These are phyloP conservation scores for Berberis vulgaris DNA, from an alignment of 164 flowering plant genomes.

Conservation along the genomic window DNA sequence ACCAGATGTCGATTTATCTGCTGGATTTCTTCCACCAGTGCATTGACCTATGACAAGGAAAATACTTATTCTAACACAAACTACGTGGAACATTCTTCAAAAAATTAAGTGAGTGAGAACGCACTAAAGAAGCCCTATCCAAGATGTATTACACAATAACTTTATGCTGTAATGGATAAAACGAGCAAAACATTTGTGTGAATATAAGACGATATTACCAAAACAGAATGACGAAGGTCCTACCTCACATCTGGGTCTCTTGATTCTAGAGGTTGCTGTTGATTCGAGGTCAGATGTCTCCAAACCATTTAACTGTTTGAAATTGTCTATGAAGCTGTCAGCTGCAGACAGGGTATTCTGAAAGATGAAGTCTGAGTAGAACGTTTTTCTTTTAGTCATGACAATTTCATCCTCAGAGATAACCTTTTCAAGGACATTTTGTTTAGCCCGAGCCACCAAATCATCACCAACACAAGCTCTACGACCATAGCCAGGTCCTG, in stretches of 20 bases:
- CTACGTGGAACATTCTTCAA: not conserved
- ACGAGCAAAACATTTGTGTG: too few species aligned
- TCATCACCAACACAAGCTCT: conserved; percentile 87
- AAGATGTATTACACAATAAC: too few species aligned
- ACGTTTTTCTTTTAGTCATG: conserved; percentile 59
- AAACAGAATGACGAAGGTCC: not conserved
- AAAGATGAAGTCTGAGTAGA: conserved; percentile 58
- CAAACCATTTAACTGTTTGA: conserved; percentile 30
- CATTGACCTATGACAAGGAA: conserved; percentile 47
- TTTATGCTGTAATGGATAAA: too few species aligned
- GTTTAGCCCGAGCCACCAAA: conserved; percentile 75
- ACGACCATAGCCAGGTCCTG: conserved; percentile 80
- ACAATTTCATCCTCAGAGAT: conserved; percentile 41
- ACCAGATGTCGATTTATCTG: conserved; percentile 69
- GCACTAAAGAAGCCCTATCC: not conserved
- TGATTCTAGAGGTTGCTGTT: conserved; percentile 62
- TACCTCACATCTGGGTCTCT: conserved; percentile 66
- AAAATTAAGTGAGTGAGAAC: not conserved
- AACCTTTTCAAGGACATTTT: conserved; percentile 59
- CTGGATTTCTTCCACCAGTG: conserved; percentile 62
- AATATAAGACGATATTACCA: too few species aligned
- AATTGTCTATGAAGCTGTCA: conserved; percentile 46
- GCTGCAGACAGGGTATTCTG: conserved; percentile 47
- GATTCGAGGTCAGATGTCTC: conserved; percentile 71
- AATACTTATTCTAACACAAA: not conserved